These are phyloP conservation scores for Kingdonia uniflora DNA, from an alignment of 164 flowering plant genomes.

Conservation along the genomic window DNA sequence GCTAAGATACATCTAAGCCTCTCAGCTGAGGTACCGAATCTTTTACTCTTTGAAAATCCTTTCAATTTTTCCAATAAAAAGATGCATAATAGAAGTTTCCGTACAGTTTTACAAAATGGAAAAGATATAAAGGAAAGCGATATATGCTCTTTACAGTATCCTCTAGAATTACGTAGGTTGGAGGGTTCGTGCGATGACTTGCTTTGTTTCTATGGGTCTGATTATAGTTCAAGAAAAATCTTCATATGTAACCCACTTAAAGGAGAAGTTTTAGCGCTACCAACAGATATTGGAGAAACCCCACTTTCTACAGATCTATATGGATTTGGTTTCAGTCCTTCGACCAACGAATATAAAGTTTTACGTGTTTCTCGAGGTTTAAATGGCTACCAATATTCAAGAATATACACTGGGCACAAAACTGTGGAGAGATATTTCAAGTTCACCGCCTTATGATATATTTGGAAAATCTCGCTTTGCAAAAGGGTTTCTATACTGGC, in stretches of 20 bases:
- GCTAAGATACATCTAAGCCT: constrained; percentile 10
- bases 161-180: background rate
- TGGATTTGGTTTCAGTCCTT: no score
- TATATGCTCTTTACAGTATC: background rate
- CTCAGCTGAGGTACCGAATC: constrained; percentile 4
- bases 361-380: no score
- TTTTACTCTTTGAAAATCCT: constrained; percentile 1
- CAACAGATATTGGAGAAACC: background rate
- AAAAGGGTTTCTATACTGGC: no score
- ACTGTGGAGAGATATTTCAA: no score
- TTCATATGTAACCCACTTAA: background rate
- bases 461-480: no score
- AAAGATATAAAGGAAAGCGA: background rate
- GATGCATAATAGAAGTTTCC: no score
- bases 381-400: no score
- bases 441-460: no score
- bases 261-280: background rate
- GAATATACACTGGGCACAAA: no score
- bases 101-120: no score
- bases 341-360: no score
- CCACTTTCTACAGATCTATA: no score
- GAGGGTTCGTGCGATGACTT: background rate
- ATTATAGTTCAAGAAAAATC: background rate
- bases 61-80: background rate
- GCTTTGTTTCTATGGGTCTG: background rate